Percentiles rank a stretch among this genome's conserved stretches.
Conservation (phyloP, 208 protist genomes). For the Leishmania guyanensis region DNA sequence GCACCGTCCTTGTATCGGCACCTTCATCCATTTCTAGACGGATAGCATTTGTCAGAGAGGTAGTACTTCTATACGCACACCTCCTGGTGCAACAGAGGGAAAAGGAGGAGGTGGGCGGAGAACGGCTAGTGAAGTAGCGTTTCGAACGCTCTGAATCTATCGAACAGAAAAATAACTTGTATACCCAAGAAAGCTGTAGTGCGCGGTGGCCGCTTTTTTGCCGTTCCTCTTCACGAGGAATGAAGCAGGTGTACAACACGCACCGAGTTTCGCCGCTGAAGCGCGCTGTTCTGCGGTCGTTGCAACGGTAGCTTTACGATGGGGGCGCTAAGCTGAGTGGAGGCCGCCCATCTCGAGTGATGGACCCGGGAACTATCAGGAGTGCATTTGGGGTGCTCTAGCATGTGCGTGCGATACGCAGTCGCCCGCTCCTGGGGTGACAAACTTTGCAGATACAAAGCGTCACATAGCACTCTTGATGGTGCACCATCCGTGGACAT, state of each 20-base stretch:
- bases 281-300: constrained; percentile 16
- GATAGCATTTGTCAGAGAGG: not conserved
- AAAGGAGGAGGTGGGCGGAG: not conserved
- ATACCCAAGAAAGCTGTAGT: not conserved
- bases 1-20: not conserved
- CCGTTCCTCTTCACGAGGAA: not conserved
- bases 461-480: constrained; percentile 9
- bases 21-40: not conserved
- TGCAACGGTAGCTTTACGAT: constrained; percentile 24
- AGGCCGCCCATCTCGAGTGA: constrained; percentile 45
- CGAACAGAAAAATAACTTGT: not conserved
- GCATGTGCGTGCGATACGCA: constrained; percentile 43
- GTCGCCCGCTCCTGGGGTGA: constrained; percentile 41
- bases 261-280: constrained; percentile 22
- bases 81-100: not conserved
- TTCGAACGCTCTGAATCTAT: not conserved
- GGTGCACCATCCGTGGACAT: not conserved
- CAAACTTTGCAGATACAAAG: constrained; percentile 32
- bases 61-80: not conserved
- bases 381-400: constrained; percentile 65
- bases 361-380: constrained; percentile 33
- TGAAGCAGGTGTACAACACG: constrained; percentile 22
- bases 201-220: not conserved
- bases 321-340: constrained; percentile 57
- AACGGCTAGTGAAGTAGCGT: not conserved